Percentiles rank a stretch among this genome's conserved stretches.
These are phyloP conservation scores for Fraxinus platypoda DNA, from an alignment of 305 asterid genomes.

Conservation along the genomic window DNA sequence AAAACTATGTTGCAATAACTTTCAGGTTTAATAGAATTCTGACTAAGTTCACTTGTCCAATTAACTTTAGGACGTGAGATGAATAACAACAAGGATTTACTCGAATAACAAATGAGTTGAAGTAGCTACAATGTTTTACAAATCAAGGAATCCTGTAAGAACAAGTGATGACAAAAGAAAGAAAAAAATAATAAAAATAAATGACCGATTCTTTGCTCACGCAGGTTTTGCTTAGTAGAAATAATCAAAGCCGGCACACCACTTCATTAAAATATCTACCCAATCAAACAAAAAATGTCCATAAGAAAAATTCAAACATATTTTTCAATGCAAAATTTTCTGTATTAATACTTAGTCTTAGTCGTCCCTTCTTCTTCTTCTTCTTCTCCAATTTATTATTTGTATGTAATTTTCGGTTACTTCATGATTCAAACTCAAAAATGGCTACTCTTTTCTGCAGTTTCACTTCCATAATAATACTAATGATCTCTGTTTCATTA, in stretches of 20 bases:
- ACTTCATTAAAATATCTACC: constrained; percentile 20
- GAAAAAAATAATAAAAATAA: neutral
- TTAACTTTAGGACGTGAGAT: neutral
- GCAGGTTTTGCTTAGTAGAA: constrained; percentile 25
- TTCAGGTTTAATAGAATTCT: neutral
- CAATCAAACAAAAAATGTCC: constrained; percentile 8
- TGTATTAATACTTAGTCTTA: neutral
- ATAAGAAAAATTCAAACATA: constrained; percentile 35
- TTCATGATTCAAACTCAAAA: neutral
- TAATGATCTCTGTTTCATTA: constrained; percentile 24
- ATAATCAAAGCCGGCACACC: constrained; percentile 44
- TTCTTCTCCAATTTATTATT: constrained; percentile 1
- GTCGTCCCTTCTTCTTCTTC: neutral
- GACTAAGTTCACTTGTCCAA: neutral
- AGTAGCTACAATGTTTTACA: neutral
- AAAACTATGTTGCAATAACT: neutral
- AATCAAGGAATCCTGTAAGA: neutral
- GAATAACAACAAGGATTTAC: neutral
- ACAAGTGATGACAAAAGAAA: neutral
- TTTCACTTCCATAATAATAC: constrained; percentile 16
- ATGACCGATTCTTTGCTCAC: constrained; percentile 26
- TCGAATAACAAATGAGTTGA: neutral
- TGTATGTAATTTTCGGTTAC: neutral
- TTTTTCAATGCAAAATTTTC: constrained; percentile 28
- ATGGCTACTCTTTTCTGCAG: constrained; percentile 21